Conservation (phyloP, 2,329 filamentous ascomycete genomes). For the Colletotrichum somersetense region DNA sequence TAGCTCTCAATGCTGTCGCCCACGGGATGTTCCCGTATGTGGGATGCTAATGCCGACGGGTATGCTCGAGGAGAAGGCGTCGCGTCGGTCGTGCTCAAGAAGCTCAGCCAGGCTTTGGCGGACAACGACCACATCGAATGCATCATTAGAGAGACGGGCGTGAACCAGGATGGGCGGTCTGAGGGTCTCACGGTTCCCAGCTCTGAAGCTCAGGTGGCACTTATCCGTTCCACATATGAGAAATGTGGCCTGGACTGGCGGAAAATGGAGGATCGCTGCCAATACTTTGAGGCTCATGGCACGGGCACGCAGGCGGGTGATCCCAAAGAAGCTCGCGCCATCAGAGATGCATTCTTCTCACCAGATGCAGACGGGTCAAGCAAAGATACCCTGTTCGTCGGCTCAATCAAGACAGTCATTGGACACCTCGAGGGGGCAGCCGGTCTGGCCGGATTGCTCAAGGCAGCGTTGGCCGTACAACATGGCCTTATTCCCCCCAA, state of each 20-base stretch:
- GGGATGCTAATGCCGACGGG: constrained; percentile 59
- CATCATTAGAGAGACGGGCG: constrained; percentile 44
- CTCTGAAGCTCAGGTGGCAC: constrained; percentile 44
- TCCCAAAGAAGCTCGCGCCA: background rate
- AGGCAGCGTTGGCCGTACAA: background rate
- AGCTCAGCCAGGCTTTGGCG: constrained; percentile 56
- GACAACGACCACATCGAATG: constrained; percentile 47
- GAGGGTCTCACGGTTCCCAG: constrained; percentile 53
- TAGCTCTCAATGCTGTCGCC: constrained; percentile 23
- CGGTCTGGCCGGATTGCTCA: background rate
- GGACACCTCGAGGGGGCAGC: background rate
- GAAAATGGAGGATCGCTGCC: constrained; percentile 30
- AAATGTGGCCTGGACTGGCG: constrained; percentile 19
- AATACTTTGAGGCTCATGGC: constrained; percentile 51
- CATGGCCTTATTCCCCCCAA: background rate
- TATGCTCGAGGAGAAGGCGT: constrained; percentile 67
- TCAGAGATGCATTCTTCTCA: background rate
- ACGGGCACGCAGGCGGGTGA: constrained; percentile 54
- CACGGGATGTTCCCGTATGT: constrained; percentile 50
- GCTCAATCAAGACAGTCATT: background rate
- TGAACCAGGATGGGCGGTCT: constrained; percentile 46
- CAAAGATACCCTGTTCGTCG: background rate
- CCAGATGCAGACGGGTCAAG: no score
- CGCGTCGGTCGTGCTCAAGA: constrained; percentile 61
- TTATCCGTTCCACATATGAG: constrained; percentile 48